These are phyloP conservation scores for Tuber borchii DNA, from an alignment of 495 filamentous ascomycete genomes.

Conservation along the genomic window DNA sequence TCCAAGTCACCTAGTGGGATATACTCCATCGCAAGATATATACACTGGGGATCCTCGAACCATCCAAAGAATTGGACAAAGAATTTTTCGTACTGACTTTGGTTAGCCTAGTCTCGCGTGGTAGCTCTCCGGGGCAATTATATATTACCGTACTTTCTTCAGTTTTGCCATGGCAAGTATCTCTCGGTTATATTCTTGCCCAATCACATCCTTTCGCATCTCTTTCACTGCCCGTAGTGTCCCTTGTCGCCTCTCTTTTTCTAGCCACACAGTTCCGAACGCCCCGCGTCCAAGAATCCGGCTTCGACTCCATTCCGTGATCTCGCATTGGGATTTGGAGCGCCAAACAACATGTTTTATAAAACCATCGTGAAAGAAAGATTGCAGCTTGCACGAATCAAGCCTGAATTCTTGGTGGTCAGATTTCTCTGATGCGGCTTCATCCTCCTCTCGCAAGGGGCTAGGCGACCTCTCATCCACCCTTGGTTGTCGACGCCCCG, in stretches of 20 bases:
- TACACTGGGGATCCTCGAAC: constrained; percentile 7
- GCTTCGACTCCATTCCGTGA: constrained; percentile 6
- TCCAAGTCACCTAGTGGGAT: neutral
- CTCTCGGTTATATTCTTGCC: neutral
- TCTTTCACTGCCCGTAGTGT: constrained; percentile 4
- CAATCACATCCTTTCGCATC: neutral
- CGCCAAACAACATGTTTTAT: neutral
- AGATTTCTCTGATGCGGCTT: neutral
- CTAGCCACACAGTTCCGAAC: constrained; percentile 3
- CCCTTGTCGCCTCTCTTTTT: neutral
- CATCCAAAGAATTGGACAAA: constrained; percentile 19
- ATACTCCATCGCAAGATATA: constrained; percentile 17
- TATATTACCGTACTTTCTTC: constrained; percentile 1
- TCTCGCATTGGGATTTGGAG: neutral
- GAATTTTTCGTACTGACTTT: neutral
- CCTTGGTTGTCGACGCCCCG: neutral
- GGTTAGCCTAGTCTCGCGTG: neutral
- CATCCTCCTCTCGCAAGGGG: neutral
- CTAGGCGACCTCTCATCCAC: neutral
- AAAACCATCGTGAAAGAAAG: neutral
- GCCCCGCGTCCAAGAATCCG: neutral
- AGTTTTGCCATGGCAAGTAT: constrained; percentile 3
- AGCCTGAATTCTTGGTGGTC: neutral
- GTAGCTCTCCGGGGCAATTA: neutral
- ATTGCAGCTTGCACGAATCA: constrained; percentile 1